Evolutionary conservation across 2,329 filamentous ascomycete genomes (phyloP), one percentile per base, ranked within the genome.

Genomic region (Trichoderma harzianum): DNA sequence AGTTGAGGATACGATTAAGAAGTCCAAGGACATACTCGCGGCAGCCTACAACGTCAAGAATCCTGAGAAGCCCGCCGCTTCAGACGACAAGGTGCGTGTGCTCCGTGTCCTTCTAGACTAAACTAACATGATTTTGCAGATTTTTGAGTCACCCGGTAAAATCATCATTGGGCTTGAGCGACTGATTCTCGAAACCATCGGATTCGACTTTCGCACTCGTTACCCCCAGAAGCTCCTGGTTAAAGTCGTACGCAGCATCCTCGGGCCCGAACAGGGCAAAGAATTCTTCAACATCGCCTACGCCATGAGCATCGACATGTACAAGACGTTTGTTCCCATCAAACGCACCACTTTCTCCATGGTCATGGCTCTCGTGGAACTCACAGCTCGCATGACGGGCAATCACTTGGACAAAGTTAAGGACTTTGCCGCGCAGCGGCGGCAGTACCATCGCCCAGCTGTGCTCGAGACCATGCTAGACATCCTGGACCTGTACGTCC

Each of bases 1-100:
- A 84, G 94, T 97, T 60, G 96, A 99, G 82, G 96, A 99, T 81
- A 99, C 96, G 0, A 88, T 98, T 75, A 99, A 99, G 83, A 98
- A 98, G 84, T 97, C 94, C 4, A 90, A 89, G 72, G 96, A 99
- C 74, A 97, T 99, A 73, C 86, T 98, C 18, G 97, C 94, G 72
- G 94, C 95, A 1, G 92, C 93, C 28, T 94, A 95, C 82, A 98
- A 97, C 78, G 84, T 97, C 47, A 96, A 94, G 82, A 88, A 82
- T 78, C 88, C 77, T 75, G 91, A 82, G 80, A 92, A 81, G 87
- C 94, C 82, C 82, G 92, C 80, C 47, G 92, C 92, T 21, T 89
- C 93, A 4, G 95, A 98, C 80, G 94, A 98, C 81, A 91, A 92
- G 80, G 93, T 95, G 83, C 72, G 86, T 78, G 65, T 18, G 26